Evolutionary conservation across 1,139 yeast species (phyloP).

Genomic region (Saccharomyces pastorianus): DNA sequence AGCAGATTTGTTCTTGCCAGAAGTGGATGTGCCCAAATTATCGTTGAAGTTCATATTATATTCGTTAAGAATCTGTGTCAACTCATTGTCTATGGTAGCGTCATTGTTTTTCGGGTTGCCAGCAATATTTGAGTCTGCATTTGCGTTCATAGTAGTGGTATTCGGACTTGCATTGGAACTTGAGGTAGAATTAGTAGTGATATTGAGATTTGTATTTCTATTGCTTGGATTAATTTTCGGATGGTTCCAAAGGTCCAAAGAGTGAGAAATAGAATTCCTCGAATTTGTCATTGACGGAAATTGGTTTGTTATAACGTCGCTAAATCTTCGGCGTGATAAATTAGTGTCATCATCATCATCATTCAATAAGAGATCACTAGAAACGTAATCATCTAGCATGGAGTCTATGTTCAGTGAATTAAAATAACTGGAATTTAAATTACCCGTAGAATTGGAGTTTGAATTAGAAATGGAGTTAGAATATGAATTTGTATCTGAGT

Average conservation of each 20-base stretch:
- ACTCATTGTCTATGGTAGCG: conserved; percentile 16
- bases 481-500: not conserved
- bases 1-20: not conserved
- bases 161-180: not conserved
- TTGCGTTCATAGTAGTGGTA: not conserved
- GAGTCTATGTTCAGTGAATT: conserved; percentile 10
- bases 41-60: conserved; percentile 24
- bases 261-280: conserved; percentile 27
- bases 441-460: not conserved
- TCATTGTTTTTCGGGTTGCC: conserved; percentile 2
- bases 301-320: conserved; percentile 18
- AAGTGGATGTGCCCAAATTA: not conserved
- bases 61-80: conserved; percentile 22
- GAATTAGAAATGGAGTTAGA: not conserved
- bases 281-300: conserved; percentile 12
- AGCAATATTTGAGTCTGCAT: not conserved
- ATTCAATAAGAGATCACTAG: conserved; percentile 11
- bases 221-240: conserved; percentile 7
- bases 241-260: conserved; percentile 26
- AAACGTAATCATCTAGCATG: conserved; percentile 15
- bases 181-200: not conserved
- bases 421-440: not conserved
- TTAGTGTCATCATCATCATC: conserved; percentile 1
- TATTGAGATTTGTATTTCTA: conserved; percentile 1
- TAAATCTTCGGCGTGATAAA: conserved; percentile 17